Evolutionary conservation across 441 rosid genomes (phyloP).

Genomic region (Adansonia rubrostipa): DNA sequence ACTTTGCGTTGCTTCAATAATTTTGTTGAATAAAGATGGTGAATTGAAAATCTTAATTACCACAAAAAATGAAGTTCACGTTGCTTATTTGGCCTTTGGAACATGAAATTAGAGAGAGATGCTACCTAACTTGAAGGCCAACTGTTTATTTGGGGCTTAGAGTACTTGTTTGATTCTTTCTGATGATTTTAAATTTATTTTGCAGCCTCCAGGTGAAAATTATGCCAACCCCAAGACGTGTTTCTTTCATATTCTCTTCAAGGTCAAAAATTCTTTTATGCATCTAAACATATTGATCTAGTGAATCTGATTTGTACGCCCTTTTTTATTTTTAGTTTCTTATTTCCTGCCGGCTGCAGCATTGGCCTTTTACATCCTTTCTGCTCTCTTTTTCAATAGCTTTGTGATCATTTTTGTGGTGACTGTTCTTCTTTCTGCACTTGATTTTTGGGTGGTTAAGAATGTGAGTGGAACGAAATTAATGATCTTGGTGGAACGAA

Average conservation of each 20-base stretch:
- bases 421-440: conserved; percentile 40
- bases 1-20: not conserved
- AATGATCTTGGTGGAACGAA: conserved; percentile 47
- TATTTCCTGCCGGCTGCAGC: conserved; percentile 37
- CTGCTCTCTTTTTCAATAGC: conserved; percentile 36
- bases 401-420: conserved; percentile 45
- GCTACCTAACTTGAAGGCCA: not conserved
- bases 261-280: conserved; percentile 23
- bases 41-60: not conserved
- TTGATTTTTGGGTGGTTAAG: conserved; percentile 51
- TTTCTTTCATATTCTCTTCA: conserved; percentile 41
- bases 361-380: conserved; percentile 45
- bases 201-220: conserved; percentile 25
- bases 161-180: conserved; percentile 20
- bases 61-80: not conserved
- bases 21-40: conserved; percentile 8
- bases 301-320: too few species aligned
- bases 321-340: not conserved
- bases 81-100: not conserved
- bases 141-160: conserved; percentile 1
- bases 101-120: not conserved
- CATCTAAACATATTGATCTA: too few species aligned
- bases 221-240: conserved; percentile 43
- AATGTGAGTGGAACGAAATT: conserved; percentile 43
- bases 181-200: not conserved